Base-by-base conservation (phyloP, 2,329 filamentous ascomycete species). In the Diaporthe ilicicola region DNA sequence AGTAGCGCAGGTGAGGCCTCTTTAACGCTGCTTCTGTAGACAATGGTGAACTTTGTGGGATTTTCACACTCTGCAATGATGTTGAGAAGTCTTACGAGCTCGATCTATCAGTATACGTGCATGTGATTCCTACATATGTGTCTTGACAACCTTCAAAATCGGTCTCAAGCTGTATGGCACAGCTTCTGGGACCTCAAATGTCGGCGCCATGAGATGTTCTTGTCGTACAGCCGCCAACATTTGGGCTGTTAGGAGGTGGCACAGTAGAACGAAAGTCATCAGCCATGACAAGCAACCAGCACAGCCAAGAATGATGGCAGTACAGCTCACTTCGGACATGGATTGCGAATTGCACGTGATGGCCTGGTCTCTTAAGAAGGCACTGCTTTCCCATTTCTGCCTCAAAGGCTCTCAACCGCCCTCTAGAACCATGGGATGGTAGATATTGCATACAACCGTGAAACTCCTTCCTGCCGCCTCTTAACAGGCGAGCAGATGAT, bases 381-480 rank as follows among this genome's bases (percentile, higher is more conserved):
- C 13, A 12, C 10, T n/a, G n/a, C n/a, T 39, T 15, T 10, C 13
- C 13, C 13, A 39, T 39, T 5, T 15, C 37, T 39, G 37, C 37
- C 37, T 13, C 32, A 5, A 5, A 34, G 32, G 37, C n/a, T n/a
- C n/a, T n/a, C 19, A 24, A 34, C 7, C 42, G 29, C 27, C 59
- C 39, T 50, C 65, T 29, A 50, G 42, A 37, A 24, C 39, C 29
- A 9, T 48, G 54, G 27, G n/a, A 46, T 59, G 27, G 29, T 68
- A n/a, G 32, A 34, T 34, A 51, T 46, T 68, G 34, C 66, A 51
- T 32, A 68, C 13, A 59, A 59, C 42, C 66, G 46, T 50, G 37
- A 68, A 68, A 68, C 66, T 55, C 66, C 66, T 68, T 42, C 32
- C 53, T 56, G 42, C 53, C 32, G 51, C 56, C 65, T 55, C 55